Conservation (phyloP, 371 early-diverging fungal species). For the Circinella minor region DNA sequence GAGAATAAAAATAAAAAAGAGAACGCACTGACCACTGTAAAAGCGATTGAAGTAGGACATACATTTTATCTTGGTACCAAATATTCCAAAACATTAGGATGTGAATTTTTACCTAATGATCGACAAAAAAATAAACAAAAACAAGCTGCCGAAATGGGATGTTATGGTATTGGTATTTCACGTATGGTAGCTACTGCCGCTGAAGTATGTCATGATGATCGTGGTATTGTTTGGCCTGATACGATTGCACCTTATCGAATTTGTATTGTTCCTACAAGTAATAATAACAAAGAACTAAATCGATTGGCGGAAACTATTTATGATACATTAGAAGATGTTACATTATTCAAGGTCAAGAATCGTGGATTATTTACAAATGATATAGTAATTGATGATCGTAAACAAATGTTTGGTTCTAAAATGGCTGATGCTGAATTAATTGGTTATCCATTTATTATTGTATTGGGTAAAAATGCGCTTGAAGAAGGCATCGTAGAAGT, state of each 20-base stretch:
- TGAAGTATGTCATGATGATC: constrained; percentile 67
- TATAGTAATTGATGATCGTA: constrained; percentile 61
- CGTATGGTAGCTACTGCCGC: constrained; percentile 81
- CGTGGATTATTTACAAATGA: constrained; percentile 18
- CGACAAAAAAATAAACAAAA: constrained; percentile 21
- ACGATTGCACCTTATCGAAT: constrained; percentile 77
- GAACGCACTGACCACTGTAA: constrained; percentile 43
- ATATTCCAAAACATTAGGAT: constrained; percentile 75
- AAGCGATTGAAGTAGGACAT: constrained; percentile 91
- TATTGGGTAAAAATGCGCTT: constrained; percentile 67
- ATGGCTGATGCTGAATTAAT: constrained; percentile 77
- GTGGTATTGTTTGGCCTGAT: constrained; percentile 81
- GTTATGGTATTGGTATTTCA: constrained; percentile 89
- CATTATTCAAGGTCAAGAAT: neutral
- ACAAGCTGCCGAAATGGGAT: constrained; percentile 86
- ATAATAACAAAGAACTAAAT: constrained; percentile 38
- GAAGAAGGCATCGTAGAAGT: constrained; percentile 62
- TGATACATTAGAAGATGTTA: constrained; percentile 36
- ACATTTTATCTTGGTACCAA: constrained; percentile 90
- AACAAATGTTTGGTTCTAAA: constrained; percentile 67
- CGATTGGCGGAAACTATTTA: constrained; percentile 50
- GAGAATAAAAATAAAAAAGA: neutral
- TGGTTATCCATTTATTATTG: constrained; percentile 73
- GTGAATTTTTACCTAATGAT: constrained; percentile 48
- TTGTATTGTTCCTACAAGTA: constrained; percentile 66